phyloP scores from a whole-genome alignment of 1,284 basidiomycete genomes.

The Fomitopsis schrenkii region DNA sequence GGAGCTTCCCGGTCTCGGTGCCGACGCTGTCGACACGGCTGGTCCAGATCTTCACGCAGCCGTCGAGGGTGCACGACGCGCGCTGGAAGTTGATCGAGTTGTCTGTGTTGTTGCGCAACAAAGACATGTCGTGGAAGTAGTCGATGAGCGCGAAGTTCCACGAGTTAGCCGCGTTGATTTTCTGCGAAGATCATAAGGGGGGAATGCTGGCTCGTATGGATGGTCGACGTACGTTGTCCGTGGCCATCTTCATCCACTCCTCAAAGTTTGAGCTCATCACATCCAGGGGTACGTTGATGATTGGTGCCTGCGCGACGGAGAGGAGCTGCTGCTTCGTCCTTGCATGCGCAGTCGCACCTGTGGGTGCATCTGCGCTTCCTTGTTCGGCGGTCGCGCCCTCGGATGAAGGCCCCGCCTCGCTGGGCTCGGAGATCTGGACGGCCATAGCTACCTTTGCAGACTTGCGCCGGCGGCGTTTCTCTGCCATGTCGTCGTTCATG shows the following conservation, averaged over 20 bases:
- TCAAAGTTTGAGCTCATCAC: conserved; percentile 90
- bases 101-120: conserved; percentile 87
- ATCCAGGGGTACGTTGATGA: conserved; percentile 64
- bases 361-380: conserved; percentile 33
- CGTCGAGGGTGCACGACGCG: conserved; percentile 95
- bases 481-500: conserved; percentile 77
- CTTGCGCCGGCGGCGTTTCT: conserved; percentile 72
- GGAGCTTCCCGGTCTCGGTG: conserved; percentile 93
- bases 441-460: conserved; percentile 50
- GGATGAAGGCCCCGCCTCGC: conserved; percentile 49
- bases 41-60: conserved; percentile 99
- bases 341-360: conserved; percentile 30
- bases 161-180: conserved; percentile 98
- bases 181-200: conserved; percentile 46
- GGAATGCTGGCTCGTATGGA: background rate
- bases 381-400: conserved; percentile 32
- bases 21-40: conserved; percentile 96
- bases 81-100: conserved; percentile 99
- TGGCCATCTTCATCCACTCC: conserved; percentile 99
- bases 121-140: conserved; percentile 98
- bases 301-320: conserved; percentile 53
- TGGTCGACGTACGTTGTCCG: conserved; percentile 79
- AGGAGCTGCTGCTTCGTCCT: conserved; percentile 63
- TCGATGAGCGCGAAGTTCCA: conserved; percentile 99
- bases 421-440: conserved; percentile 39